Evolutionary conservation across 352 stramenopile genomes (phyloP).

Genomic region (Phytophthora pini): DNA sequence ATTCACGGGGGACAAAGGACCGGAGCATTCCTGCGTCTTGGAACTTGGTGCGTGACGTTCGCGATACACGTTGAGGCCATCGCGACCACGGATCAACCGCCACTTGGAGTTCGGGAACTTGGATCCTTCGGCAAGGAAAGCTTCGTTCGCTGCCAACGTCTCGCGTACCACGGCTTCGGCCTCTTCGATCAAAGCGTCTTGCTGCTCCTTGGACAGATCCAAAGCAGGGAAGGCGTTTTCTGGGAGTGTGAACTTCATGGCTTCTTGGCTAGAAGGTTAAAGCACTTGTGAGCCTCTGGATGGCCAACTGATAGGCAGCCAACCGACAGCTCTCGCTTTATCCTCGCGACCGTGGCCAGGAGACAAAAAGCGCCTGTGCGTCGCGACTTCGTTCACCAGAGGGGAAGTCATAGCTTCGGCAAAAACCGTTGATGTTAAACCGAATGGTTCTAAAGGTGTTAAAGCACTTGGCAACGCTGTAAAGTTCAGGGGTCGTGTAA

Average conservation of each 20-base stretch:
- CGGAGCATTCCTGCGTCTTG: constrained; percentile 2
- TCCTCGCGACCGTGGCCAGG: no score
- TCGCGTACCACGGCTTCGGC: constrained; percentile 47
- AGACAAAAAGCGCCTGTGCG: no score
- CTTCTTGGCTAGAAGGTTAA: neutral
- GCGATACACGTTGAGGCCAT: constrained; percentile 41
- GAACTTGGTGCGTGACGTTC: constrained; percentile 15
- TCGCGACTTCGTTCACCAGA: constrained; percentile 1
- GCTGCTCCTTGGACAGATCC: constrained; percentile 32
- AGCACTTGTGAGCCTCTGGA: constrained; percentile 7
- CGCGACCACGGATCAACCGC: constrained; percentile 46
- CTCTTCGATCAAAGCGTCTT: constrained; percentile 41
- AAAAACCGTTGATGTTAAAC: constrained; percentile 15
- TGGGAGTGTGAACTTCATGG: constrained; percentile 54
- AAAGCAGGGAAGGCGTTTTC: constrained; percentile 43
- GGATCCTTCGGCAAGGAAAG: constrained; percentile 35
- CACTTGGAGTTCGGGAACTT: constrained; percentile 42
- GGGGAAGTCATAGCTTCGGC: neutral
- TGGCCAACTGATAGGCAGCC: neutral
- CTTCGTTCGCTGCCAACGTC: constrained; percentile 47
- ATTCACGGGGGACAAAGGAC: neutral
- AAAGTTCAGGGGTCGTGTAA: neutral
- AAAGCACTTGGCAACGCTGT: neutral
- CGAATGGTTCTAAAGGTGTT: constrained; percentile 4
- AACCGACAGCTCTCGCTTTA: neutral